phyloP scores from a whole-genome alignment of 768 basidiomycete genomes.

The Cubamyces lactineus region DNA sequence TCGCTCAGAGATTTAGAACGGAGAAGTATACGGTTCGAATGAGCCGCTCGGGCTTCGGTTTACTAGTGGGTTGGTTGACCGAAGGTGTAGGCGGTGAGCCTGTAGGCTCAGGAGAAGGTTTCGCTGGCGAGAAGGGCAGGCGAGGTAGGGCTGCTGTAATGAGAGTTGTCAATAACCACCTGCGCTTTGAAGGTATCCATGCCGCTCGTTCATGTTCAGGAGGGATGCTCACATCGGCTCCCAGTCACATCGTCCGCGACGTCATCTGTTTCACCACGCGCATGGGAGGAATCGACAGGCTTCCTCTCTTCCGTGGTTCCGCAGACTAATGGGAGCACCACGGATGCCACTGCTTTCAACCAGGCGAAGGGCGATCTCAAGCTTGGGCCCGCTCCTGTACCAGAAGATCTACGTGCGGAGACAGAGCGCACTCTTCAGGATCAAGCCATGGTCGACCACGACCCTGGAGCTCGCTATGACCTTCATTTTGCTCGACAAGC shows the following conservation, averaged over 20 bases:
- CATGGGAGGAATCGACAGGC: slow-evolving; percentile 89
- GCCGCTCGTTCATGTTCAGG: not conserved
- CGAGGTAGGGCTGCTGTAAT: slow-evolving; percentile 89
- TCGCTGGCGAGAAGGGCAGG: slow-evolving; percentile 79
- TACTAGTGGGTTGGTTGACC: slow-evolving; percentile 94
- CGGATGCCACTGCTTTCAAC: slow-evolving; percentile 77
- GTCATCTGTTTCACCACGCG: slow-evolving; percentile 58
- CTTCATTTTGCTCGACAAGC: slow-evolving; percentile 55
- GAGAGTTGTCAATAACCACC: slow-evolving; percentile 91
- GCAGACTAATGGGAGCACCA: slow-evolving; percentile 55
- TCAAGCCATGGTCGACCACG: slow-evolving; percentile 75
- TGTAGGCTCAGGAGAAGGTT: slow-evolving; percentile 78
- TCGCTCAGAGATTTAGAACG: slow-evolving; percentile 82
- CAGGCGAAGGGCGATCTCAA: slow-evolving; percentile 76
- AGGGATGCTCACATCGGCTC: slow-evolving; percentile 28
- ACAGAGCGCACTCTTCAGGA: slow-evolving; percentile 80
- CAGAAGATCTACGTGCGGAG: slow-evolving; percentile 81
- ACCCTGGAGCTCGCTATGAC: slow-evolving; percentile 69
- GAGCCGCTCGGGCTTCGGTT: slow-evolving; percentile 88
- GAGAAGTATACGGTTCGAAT: slow-evolving; percentile 92
- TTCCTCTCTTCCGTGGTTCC: slow-evolving; percentile 79
- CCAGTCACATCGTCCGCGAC: slow-evolving; percentile 74
- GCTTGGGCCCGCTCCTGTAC: slow-evolving; percentile 79
- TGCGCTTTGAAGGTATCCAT: slow-evolving; percentile 82
- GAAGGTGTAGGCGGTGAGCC: slow-evolving; percentile 89